Conservation (phyloP, 1,284 basidiomycete species). For the Trichosporon asahii region DNA sequence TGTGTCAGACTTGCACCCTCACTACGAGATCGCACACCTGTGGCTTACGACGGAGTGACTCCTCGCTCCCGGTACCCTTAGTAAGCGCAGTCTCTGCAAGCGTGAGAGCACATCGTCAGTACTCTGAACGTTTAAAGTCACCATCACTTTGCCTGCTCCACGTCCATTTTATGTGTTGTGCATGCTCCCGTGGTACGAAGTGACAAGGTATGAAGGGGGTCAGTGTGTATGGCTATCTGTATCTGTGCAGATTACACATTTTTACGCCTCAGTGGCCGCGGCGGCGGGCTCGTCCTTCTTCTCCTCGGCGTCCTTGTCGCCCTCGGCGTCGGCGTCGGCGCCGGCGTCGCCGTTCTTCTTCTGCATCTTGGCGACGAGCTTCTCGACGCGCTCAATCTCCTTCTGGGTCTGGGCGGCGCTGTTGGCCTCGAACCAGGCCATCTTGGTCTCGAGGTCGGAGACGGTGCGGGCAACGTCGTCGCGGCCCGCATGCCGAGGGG, state of each 20-base stretch:
- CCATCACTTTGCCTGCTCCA: too few relatives aligned
- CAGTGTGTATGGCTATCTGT: neutral
- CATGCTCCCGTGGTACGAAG: conserved; percentile 8
- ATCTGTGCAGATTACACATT: neutral
- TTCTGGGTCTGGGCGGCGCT: conserved; percentile 57
- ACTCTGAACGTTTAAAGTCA: too few relatives aligned
- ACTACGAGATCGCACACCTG: too few relatives aligned
- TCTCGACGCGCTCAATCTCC: conserved; percentile 68
- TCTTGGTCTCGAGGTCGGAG: conserved; percentile 89
- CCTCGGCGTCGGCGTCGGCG: conserved; percentile 9
- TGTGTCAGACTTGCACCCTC: neutral
- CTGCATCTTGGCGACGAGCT: conserved; percentile 56
- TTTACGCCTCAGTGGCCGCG: conserved; percentile 1
- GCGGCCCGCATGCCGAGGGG: conserved; percentile 72
- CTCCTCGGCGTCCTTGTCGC: conserved; percentile 7
- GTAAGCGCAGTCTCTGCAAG: too few relatives aligned
- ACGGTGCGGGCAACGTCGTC: conserved; percentile 79
- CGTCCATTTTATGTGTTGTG: conserved; percentile 1
- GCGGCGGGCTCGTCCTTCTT: conserved; percentile 10
- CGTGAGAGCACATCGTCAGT: too few relatives aligned
- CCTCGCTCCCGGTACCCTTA: too few relatives aligned
- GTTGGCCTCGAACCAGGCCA: conserved; percentile 81
- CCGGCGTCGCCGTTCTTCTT: conserved; percentile 43
- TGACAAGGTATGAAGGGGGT: conserved; percentile 3
- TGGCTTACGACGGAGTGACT: too few relatives aligned